Percentiles rank a stretch among this genome's conserved stretches.
Conservation (phyloP, 2,329 filamentous ascomycete genomes). For the Verticillium isaacii region DNA sequence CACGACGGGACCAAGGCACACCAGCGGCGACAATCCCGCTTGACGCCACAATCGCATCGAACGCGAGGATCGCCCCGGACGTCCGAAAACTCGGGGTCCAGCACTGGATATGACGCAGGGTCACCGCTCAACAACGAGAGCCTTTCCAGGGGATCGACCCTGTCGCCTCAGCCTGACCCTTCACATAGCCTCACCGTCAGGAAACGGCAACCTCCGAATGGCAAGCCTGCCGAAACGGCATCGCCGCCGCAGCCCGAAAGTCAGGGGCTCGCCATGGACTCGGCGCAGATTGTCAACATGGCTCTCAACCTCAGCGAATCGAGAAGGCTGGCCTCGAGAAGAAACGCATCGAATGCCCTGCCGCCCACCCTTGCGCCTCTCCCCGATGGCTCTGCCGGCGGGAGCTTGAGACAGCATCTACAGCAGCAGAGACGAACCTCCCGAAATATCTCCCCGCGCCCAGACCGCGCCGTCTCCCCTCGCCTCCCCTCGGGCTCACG, state of each 20-base stretch:
- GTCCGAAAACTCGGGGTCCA: constrained; percentile 7
- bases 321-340: constrained; percentile 58
- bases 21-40: constrained; percentile 21
- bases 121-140: constrained; percentile 2
- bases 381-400: constrained; percentile 44
- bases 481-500: constrained; percentile 32
- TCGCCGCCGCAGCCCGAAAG: constrained; percentile 12
- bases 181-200: constrained; percentile 6
- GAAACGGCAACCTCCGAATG: constrained; percentile 13
- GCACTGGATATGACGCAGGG: constrained; percentile 7
- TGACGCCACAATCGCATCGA: constrained; percentile 8
- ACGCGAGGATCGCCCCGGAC: constrained; percentile 4
- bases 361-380: constrained; percentile 48
- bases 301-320: constrained; percentile 85
- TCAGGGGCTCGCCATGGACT: constrained; percentile 61
- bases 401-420: constrained; percentile 63
- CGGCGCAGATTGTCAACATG: constrained; percentile 88
- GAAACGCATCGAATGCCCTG: constrained; percentile 46
- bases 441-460: constrained; percentile 55
- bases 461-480: constrained; percentile 35
- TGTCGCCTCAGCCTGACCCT: constrained; percentile 5
- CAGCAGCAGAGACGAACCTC: constrained; percentile 65
- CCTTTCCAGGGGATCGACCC: constrained; percentile 2
- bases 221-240: constrained; percentile 13
- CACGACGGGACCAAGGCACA: constrained; percentile 24